Base-by-base conservation (phyloP, 1,284 basidiomycete genomes). In the Entoloma clypeatum region DNA sequence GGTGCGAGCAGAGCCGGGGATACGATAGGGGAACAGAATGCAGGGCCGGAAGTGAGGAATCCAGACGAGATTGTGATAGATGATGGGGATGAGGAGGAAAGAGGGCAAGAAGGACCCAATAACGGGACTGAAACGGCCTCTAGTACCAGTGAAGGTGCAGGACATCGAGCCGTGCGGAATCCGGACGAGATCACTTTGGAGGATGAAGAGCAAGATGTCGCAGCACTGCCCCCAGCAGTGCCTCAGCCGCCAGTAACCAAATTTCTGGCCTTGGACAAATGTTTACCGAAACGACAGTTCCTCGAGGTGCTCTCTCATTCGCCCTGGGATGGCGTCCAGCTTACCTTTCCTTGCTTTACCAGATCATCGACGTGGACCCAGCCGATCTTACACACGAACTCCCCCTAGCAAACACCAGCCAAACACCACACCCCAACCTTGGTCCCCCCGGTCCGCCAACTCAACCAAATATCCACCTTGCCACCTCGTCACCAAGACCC, bases 181-280 rank as follows among this genome's bases (percentile, higher is more conserved):
- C 79, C 84, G 5, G 84, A 91, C 47, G 86, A 88, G 64, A 86
- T 88, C 39, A 55, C 56, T 3, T 63, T 87, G 7, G 79, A 76
- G 11, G 77, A 83, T 29, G 81, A 83, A 45, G 79, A 79, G 47
- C 67, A 68, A 4, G 55, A 65, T 5, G 68, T 71, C 9, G 65
- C 59, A n/a, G 54, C 57, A 4, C 58, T 57, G 2, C 65, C 67
- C 3, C 57, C 57, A 3, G 58, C 60, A 6, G 52, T 53, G 3
- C 55, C 53, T 22, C 44, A 47, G 14, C 53, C 51, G 26, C 43
- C 43, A n/a, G 45, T 19, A 44, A 98, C 95, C 0, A 77, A 73
- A 38, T 99, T 99, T 63, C 65, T 99, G 8, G 93, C 95, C 1
- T 69, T 99, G 3, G 92, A 96, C 67, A 98, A 99, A 61, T 97